Evolutionary conservation across 2,329 filamentous ascomycete species (phyloP), one percentile per base, ranked within the genome.

Genomic region (Nemania sp.): DNA sequence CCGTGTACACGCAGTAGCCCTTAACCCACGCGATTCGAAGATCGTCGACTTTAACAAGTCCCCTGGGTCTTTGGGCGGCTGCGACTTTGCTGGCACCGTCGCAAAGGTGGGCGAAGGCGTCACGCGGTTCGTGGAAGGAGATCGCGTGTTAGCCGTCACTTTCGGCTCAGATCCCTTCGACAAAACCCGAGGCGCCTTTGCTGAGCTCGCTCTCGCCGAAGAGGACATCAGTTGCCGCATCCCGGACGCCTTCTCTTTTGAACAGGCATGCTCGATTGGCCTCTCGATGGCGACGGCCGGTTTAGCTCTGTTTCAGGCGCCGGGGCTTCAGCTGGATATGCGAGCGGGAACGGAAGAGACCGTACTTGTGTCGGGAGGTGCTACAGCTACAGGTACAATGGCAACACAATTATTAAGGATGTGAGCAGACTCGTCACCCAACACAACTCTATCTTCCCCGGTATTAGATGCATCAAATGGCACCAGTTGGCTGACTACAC

Each of bases 331-430:
- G 13, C 55, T 38, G 13, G 26, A 13, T 13, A 47, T 47, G 45
- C 45, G 5, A 47, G 45, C 18, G 10, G 32, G 45, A 2, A 38
- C 20, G 6, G 57, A n/a, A n/a, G n/a, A n/a, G n/a, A n/a, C n/a
- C n/a, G n/a, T 71, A 18, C 64, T 71, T 3, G 58, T 71, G 8
- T 69, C 56, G 10, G 69, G 69, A n/a, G 66, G 63, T n/a, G 51
- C 43, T 22, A 68, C 66, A 22, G 60, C 63, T 8, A 67, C 63
- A n/a, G 69, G 69, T 18, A 64, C 57, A 3, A 49, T 66, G 38
- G 66, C 62, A 6, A 49, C 62, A 0, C 69, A 71, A 32, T 22
- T 69, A 45, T 29, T 58, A 10, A 58, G 20, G 26, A 45, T 45
- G 55, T 58, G 24, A 47, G 55, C 15, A 15, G 15, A 47, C 24